Evolutionary conservation across 2,329 filamentous ascomycete genomes (phyloP).

Genomic region (Clarireedia paspali): DNA sequence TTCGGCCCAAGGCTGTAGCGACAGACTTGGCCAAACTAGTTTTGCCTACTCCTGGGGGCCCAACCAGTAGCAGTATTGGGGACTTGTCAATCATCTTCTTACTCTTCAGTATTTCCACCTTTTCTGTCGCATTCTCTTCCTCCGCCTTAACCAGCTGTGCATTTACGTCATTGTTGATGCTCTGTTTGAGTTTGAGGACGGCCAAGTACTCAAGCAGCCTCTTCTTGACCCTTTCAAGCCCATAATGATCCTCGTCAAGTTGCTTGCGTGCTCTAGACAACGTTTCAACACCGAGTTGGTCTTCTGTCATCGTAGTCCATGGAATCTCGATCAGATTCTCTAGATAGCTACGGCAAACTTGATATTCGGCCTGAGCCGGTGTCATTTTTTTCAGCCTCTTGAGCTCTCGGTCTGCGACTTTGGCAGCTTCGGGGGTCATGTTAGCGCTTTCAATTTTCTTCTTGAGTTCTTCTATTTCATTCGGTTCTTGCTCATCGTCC

Average conservation of each 20-base stretch:
- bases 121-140: slow-evolving; percentile 45
- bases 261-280: slow-evolving; percentile 75
- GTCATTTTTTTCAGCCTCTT: slow-evolving; percentile 91
- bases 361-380: slow-evolving; percentile 91
- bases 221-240: slow-evolving; percentile 95
- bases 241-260: slow-evolving; percentile 93
- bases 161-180: slow-evolving; percentile 76
- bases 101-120: slow-evolving; percentile 67
- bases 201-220: slow-evolving; percentile 89
- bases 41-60: slow-evolving; percentile 91
- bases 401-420: slow-evolving; percentile 84
- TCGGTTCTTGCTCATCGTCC: slow-evolving; percentile 69
- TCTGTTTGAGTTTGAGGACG: slow-evolving; percentile 91
- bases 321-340: slow-evolving; percentile 93
- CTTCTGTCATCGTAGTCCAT: slow-evolving; percentile 78
- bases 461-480: slow-evolving; percentile 85
- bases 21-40: slow-evolving; percentile 92
- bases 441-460: slow-evolving; percentile 78
- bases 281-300: slow-evolving; percentile 76
- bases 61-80: slow-evolving; percentile 86
- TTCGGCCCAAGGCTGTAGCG: slow-evolving; percentile 82
- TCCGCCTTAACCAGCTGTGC: slow-evolving; percentile 64
- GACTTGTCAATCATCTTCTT: slow-evolving; percentile 91
- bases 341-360: slow-evolving; percentile 86
- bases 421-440: slow-evolving; percentile 75